phyloP scores from a whole-genome alignment of 306 rosid species.

The Amphicarpaea edgeworthii region DNA sequence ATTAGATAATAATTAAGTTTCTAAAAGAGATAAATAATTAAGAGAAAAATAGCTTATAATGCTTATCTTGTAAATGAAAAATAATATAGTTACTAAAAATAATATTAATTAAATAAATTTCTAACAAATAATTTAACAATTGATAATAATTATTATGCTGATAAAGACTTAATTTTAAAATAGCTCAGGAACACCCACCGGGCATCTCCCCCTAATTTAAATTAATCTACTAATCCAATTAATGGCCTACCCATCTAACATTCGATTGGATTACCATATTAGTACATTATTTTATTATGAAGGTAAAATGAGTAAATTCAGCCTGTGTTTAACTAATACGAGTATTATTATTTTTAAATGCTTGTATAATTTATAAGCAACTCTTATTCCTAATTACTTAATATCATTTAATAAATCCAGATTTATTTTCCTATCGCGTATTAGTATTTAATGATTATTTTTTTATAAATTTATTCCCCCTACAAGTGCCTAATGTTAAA shows the following conservation, averaged over 20 bases:
- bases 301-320: background rate
- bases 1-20: background rate
- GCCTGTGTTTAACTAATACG: background rate
- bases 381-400: background rate
- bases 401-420: background rate
- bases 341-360: background rate
- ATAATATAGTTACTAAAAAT: background rate
- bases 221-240: background rate
- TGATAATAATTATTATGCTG: background rate
- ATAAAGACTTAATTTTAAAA: background rate
- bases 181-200: background rate
- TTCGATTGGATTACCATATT: background rate
- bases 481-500: background rate
- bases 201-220: background rate
- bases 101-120: background rate
- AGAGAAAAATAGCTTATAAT: background rate
- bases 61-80: background rate
- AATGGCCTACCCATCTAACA: conserved; percentile 1
- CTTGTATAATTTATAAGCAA: too few species aligned
- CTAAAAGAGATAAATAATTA: background rate
- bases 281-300: background rate
- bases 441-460: background rate
- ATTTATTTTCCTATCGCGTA: background rate
- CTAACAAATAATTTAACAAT: background rate
- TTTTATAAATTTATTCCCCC: background rate